Conservation (phyloP, 108 stramenopile genomes). For the Bacterosira constricta region DNA sequence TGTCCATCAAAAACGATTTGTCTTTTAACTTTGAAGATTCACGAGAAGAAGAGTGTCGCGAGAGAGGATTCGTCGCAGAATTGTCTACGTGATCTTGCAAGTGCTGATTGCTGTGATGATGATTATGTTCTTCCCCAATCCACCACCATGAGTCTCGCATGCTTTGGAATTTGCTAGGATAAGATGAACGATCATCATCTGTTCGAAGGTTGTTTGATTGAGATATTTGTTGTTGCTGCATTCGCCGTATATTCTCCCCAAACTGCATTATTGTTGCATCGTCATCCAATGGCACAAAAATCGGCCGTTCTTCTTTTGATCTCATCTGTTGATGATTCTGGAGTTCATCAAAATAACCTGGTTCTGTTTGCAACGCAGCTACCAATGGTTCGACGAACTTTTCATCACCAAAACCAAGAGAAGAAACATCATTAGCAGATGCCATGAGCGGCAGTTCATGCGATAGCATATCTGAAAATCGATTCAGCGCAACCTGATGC, state of each 20-base stretch:
- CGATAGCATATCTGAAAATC: constrained; percentile 38
- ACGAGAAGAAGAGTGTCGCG: neutral
- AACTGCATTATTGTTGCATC: constrained; percentile 20
- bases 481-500: constrained; percentile 39
- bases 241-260: constrained; percentile 8
- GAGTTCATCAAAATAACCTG: too few species aligned
- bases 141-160: constrained; percentile 40
- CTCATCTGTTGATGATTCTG: constrained; percentile 3
- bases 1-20: constrained; percentile 19
- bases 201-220: neutral
- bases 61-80: neutral
- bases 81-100: too few species aligned
- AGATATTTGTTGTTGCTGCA: neutral
- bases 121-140: constrained; percentile 28
- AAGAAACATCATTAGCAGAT: too few species aligned
- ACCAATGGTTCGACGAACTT: too few species aligned
- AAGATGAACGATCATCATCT: neutral
- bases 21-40: neutral
- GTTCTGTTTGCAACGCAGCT: too few species aligned
- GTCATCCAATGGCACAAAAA: constrained; percentile 9
- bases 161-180: neutral
- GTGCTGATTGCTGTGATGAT: too few species aligned
- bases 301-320: neutral
- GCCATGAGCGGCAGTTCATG: constrained; percentile 24
- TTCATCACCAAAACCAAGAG: neutral